Percentiles rank a stretch among this genome's conserved stretches.
These are phyloP conservation scores for Phragmites australis DNA, from an alignment of 176 grass and related monocot genomes.

Conservation along the genomic window DNA sequence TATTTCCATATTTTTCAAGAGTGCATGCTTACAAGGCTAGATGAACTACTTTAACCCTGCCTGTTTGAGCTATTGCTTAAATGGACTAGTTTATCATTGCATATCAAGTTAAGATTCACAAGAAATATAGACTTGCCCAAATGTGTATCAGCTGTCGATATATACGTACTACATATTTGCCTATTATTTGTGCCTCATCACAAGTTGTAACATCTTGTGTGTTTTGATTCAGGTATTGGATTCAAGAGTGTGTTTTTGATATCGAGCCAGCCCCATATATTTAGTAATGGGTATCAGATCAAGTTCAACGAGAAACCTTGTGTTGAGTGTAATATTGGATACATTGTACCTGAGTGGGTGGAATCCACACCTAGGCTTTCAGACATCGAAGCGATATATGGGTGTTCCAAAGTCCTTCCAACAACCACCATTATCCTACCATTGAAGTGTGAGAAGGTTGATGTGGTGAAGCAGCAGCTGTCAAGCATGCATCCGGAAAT, in stretches of 20 bases:
- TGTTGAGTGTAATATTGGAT: constrained; percentile 69
- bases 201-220: not conserved
- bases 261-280: constrained; percentile 67
- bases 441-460: constrained; percentile 58
- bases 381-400: constrained; percentile 59
- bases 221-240: constrained; percentile 65
- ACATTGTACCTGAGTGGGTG: constrained; percentile 86
- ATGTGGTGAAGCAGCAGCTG: constrained; percentile 53
- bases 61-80: not conserved
- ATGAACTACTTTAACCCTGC: not conserved
- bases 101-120: not conserved
- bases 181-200: not conserved
- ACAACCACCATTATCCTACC: constrained; percentile 70
- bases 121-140: not conserved
- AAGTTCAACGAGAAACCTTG: constrained; percentile 70
- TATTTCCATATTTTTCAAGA: not conserved
- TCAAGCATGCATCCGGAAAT: constrained; percentile 45
- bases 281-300: constrained; percentile 89
- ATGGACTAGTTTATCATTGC: not conserved
- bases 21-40: not conserved
- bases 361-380: constrained; percentile 47
- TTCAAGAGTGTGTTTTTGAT: constrained; percentile 83
- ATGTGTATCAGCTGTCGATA: not conserved
- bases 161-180: not conserved
- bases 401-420: constrained; percentile 52